Evolutionary conservation across 163 green algal genomes (phyloP).

Genomic region (Smithsoniella earleae): DNA sequence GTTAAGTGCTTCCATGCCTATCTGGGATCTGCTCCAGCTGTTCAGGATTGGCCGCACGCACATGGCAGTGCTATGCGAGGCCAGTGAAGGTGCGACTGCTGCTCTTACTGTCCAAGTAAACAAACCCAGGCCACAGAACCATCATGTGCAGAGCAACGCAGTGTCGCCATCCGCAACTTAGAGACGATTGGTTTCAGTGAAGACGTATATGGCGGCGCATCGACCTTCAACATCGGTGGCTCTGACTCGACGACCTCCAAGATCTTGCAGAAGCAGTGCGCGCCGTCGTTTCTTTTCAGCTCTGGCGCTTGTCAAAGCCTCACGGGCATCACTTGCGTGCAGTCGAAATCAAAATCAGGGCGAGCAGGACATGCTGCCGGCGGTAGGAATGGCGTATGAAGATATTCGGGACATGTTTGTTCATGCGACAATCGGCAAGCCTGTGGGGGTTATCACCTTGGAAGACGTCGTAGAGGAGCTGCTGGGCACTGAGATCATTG

Average conservation of each 20-base stretch:
- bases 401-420: constrained; percentile 21
- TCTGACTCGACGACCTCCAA: background rate
- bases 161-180: background rate
- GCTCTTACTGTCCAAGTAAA: background rate
- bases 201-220: background rate
- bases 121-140: background rate
- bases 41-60: constrained; percentile 82
- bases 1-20: constrained; percentile 46
- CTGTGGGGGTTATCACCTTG: constrained; percentile 44
- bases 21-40: constrained; percentile 91
- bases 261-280: background rate
- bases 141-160: background rate
- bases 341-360: background rate
- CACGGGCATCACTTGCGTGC: background rate
- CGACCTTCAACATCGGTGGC: background rate
- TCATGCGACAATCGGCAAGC: constrained; percentile 15
- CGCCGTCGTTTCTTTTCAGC: too few relatives aligned
- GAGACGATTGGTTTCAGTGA: background rate
- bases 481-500: constrained; percentile 49
- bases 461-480: constrained; percentile 51
- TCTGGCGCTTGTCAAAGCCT: background rate
- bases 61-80: constrained; percentile 75
- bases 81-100: constrained; percentile 13
- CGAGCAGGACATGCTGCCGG: background rate
- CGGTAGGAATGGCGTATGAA: background rate